Evolutionary conservation across 305 asterid genomes (phyloP).

Genomic region (Andrographis paniculata): DNA sequence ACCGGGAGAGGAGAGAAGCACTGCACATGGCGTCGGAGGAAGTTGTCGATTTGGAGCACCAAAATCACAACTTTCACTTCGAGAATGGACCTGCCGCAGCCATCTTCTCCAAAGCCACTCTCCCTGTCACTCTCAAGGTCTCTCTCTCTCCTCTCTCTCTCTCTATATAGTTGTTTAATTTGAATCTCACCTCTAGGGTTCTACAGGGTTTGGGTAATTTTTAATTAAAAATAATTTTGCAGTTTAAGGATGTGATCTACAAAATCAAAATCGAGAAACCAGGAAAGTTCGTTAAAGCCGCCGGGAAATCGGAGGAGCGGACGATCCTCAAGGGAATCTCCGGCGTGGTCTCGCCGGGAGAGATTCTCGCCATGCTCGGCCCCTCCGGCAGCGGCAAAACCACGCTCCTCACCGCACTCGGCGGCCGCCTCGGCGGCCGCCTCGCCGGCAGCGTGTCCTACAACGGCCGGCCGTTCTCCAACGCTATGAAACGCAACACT

Average conservation of each 20-base stretch:
- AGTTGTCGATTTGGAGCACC: too few species aligned
- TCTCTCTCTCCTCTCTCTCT: too few species aligned
- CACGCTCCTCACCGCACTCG: constrained; percentile 68
- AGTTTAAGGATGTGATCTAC: constrained; percentile 43
- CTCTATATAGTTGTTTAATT: too few species aligned
- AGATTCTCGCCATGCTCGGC: constrained; percentile 82
- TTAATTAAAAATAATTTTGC: constrained; percentile 13
- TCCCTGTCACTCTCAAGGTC: too few species aligned
- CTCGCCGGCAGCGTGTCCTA: constrained; percentile 45
- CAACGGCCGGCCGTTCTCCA: constrained; percentile 56
- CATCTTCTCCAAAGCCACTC: too few species aligned
- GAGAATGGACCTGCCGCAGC: too few species aligned
- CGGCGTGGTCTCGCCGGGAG: constrained; percentile 57
- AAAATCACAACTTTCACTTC: too few species aligned
- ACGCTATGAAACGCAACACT: constrained; percentile 50
- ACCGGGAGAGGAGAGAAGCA: too few species aligned
- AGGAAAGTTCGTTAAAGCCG: constrained; percentile 6
- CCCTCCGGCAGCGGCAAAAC: constrained; percentile 95
- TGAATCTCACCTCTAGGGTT: too few species aligned
- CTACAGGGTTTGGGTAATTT: too few species aligned
- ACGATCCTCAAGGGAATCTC: constrained; percentile 52
- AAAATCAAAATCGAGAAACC: constrained; percentile 18
- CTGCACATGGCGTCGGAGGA: too few species aligned
- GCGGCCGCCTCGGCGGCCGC: constrained; percentile 50
- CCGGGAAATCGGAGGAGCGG: constrained; percentile 30